Base-by-base conservation (phyloP, 208 protist genomes). In the Novymonas esmeraldas region DNA sequence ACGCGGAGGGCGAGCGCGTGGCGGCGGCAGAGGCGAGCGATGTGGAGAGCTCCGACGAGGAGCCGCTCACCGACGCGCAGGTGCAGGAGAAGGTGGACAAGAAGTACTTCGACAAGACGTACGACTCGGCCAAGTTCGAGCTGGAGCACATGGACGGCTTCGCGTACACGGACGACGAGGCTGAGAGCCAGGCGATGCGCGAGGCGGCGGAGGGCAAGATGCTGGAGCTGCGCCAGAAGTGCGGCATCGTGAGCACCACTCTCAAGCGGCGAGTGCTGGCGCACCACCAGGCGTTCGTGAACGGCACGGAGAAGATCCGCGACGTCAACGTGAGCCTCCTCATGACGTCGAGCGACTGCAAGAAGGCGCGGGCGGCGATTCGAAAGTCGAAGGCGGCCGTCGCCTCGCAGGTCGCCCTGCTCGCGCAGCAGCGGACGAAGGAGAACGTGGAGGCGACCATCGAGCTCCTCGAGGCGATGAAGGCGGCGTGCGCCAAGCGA, bases 21-120 rank as follows among this genome's bases (percentile, higher is more conserved):
- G 72, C 20, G 62, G 73, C 24, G 75, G 78, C 22, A 62, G 79
- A 80, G 49, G 70, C 50, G 20, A 86, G 70, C 45, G 81, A 89
- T 28, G 70, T 78, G 41, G 88, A 89, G 64, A 82, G 78, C 74
- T 79, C 71, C 58, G 86, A 92, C 45, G 85, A 86, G 54, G 87
- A 89, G 79, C 54, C 85, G 39, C 52, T 94, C 42, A 92, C 87
- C 3, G 90, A 95, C 62, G 83, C 82, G 73, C 87, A 95, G 76
- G 73, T 95, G 41, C 85, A 93, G 29, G 81, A 90, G 70, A 76
- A 66, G 28, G 87, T 95, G 22, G 87, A 94, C 60, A 84, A 82
- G 38, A 95, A 95, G 78, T 95, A 80, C 73, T 95, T 95, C 50
- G 87, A 95, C 64, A 80, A 78, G 52, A 69, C 65, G 34, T 95